These are phyloP conservation scores for Nemania abortiva DNA, from an alignment of 2,329 filamentous ascomycete species.

Conservation along the genomic window DNA sequence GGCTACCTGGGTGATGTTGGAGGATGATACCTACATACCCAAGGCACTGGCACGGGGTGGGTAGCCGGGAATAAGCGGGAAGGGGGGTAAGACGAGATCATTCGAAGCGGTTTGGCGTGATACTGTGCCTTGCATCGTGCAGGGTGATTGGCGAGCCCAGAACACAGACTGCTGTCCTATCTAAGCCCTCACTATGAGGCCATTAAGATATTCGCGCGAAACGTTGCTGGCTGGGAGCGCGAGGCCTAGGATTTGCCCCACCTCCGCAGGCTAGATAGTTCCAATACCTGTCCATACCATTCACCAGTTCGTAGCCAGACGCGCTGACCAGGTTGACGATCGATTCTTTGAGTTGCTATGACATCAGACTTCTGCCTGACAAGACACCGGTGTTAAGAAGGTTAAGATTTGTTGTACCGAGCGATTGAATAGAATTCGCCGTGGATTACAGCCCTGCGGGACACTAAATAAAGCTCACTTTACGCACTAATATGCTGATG, in stretches of 20 bases:
- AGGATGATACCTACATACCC: not conserved
- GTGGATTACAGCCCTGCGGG: no score
- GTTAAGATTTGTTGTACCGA: no score
- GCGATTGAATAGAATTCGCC: no score
- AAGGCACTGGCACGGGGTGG: slow-evolving; percentile 2
- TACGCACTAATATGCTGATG: no score
- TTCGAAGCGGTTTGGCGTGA: slow-evolving; percentile 33
- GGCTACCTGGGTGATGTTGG: not conserved
- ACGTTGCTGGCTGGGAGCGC: not conserved
- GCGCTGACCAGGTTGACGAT: no score
- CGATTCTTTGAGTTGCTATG: no score
- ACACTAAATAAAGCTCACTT: no score
- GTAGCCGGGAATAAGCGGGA: slow-evolving; percentile 31
- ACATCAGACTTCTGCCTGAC: no score
- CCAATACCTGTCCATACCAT: no score
- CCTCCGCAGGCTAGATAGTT: not conserved
- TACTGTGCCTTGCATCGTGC: slow-evolving; percentile 42
- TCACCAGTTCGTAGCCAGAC: no score
- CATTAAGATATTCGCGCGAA: slow-evolving; percentile 17
- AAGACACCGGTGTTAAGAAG: no score
- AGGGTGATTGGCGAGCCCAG: slow-evolving; percentile 39
- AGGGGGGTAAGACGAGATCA: slow-evolving; percentile 36
- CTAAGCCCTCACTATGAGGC: slow-evolving; percentile 24
- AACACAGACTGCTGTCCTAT: slow-evolving; percentile 20
- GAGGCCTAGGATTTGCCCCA: not conserved